Base-by-base conservation (phyloP, 2,329 filamentous ascomycete species). In the Bipolaris cookei region DNA sequence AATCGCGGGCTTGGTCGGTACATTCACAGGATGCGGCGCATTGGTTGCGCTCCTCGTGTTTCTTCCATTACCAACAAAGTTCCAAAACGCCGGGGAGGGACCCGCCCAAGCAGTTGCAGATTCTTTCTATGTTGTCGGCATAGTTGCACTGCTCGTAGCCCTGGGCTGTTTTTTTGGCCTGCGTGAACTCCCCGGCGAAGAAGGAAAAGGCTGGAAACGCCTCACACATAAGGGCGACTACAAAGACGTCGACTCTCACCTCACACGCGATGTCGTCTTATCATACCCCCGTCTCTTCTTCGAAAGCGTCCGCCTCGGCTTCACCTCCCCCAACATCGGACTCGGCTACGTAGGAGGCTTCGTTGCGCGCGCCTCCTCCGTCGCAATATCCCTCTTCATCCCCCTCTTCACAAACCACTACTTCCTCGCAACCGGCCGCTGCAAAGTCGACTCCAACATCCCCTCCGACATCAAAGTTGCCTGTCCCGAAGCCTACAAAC, bases 281-380 rank as follows among this genome's bases (percentile, higher is more conserved):
- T 93, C 66, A 66, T 86, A 81, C 56, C 70, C 77, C 1, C 68
- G 69, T 5, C 70, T 82, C 13, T 76, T 82, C 43, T 67, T 71
- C 23, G 71, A 77, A 23, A 77, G 80, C 35, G 51, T 82, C 8
- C 66, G 70, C 6, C 83, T 96, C 10, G 93, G 90, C 13, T 86
- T 92, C 67, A 86, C 81, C 7, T 90, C 96, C 71, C 83, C 87
- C 8, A 86, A 90, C 65, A 96, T 99, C 60, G 88, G 87, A 16
- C 83, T 98, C 0, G 94, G 90, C 25, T 99, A 98, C 70, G 80
- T 98, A 0, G 95, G 94, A 61, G 95, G 95, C 1, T 97, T 98
- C 69, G 94, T 99, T 2, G 94, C 93, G 8, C 88, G 95, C 54
- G 93, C 95, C 6, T 97, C 93, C 0, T 97, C 92, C 0, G 95